Base-by-base conservation (phyloP, 495 filamentous ascomycete species). In the Trichoderma parareesei region DNA sequence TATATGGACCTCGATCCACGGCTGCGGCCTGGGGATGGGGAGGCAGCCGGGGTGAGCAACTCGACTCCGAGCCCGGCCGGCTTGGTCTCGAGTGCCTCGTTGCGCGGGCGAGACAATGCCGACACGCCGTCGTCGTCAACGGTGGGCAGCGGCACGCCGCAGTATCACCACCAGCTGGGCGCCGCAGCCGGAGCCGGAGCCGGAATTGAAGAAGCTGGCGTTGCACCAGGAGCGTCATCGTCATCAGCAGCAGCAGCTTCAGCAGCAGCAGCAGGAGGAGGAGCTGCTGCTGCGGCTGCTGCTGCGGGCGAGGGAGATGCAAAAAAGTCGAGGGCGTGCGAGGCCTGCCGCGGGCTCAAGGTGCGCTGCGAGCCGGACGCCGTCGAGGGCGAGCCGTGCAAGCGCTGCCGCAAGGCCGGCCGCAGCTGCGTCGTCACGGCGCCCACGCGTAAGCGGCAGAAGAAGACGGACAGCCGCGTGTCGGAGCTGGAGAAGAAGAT, bases 401-500 rank as follows among this genome's bases (percentile, higher is more conserved):
- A 87, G 71, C 84, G 94, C 59, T 98, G 94, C 74, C 85, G 86
- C 33, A 97, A 97, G 73, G 90, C 93, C 1, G 83, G 84, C 37
- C 81, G 93, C 16, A 77, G 80, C 64, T 98, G 94, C 68, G 72
- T 96, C 40, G 87, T 95, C 43, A 96, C 92, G 8, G 84, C 84
- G 37, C 92, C 93, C 1, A 91, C 85, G 13, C 81, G 92, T 14
- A 97, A 96, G 75, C 81, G 93, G 38, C 90, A 93, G 78, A 96
- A 94, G 79, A 97, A 97, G 79, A 91, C 90, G 38, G 94, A 97
- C 72, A 92, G 85, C 65, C 85, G 93, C 46, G 92, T 98, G 8
- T 88, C 92, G 14, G 93, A 97, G 76, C 79, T 98, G 49, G 94
- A 98, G 76, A 91, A 88, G 77, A 96, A 95, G 78, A 93, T 98